A percentile compares a stretch with the other conserved stretches of the same genome.
phyloP scores from a whole-genome alignment of 2,329 filamentous ascomycete species.

The Colletotrichum tropicale region DNA sequence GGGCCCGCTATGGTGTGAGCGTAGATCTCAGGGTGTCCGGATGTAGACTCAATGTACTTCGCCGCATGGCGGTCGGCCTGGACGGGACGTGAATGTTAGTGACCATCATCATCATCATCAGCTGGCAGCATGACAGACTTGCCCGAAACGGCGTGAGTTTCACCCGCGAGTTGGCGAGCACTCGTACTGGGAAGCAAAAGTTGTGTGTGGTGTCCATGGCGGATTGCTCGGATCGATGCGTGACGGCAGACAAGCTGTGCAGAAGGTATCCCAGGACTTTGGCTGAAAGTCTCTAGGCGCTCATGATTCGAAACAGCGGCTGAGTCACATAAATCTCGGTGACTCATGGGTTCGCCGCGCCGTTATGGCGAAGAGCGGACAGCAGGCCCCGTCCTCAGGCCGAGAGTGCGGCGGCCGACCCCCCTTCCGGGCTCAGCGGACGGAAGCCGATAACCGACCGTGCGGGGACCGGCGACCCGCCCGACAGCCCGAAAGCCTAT shows the following conservation, averaged over 20 bases:
- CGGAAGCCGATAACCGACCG: background rate
- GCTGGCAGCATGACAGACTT: background rate
- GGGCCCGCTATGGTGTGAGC: slow-evolving; percentile 23
- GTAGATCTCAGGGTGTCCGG: slow-evolving; percentile 22
- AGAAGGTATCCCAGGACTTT: background rate
- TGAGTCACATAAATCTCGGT: background rate
- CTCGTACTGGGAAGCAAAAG: slow-evolving; percentile 1
- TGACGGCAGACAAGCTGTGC: background rate
- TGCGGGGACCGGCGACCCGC: slow-evolving; percentile 5
- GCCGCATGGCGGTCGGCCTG: slow-evolving; percentile 21
- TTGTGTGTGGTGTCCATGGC: background rate
- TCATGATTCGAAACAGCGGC: background rate
- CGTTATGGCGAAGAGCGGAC: background rate
- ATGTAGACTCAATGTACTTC: background rate
- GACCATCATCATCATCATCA: background rate
- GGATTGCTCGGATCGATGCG: background rate
- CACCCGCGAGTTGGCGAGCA: slow-evolving; percentile 16
- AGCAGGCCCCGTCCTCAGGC: background rate
- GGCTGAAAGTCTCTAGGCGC: background rate
- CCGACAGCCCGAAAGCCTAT: background rate
- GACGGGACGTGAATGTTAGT: background rate
- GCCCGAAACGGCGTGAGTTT: slow-evolving; percentile 22
- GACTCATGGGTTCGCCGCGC: background rate
- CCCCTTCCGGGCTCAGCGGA: background rate
- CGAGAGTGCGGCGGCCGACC: background rate